Evolutionary conservation across 1,284 basidiomycete species (phyloP).

Genomic region (Agroathelia rolfsii): DNA sequence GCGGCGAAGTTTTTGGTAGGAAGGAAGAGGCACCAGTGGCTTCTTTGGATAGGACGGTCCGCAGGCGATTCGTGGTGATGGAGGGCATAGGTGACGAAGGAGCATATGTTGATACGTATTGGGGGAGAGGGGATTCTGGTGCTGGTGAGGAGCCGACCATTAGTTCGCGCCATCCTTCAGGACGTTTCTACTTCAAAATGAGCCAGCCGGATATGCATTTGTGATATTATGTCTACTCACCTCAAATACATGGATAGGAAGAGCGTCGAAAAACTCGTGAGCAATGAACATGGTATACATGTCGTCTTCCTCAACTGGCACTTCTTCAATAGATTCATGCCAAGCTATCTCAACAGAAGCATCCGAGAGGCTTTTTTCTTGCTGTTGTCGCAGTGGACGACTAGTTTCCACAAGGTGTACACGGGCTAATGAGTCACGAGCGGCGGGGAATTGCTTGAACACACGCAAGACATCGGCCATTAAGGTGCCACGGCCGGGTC

Average conservation of each 20-base stretch:
- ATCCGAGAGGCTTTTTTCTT: constrained; percentile 52
- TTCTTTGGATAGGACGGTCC: constrained; percentile 55
- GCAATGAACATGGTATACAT: constrained; percentile 90
- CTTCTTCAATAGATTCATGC: constrained; percentile 67
- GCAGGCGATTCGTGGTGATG: constrained; percentile 31
- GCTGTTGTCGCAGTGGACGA: constrained; percentile 77
- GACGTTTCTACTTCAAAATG: constrained; percentile 2
- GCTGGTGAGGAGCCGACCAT: constrained; percentile 45
- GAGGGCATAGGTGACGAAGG: constrained; percentile 11
- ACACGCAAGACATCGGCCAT: constrained; percentile 89
- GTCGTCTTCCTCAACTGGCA: constrained; percentile 40
- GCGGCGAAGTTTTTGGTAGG: constrained; percentile 58
- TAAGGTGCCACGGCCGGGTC: constrained; percentile 89
- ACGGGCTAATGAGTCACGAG: constrained; percentile 4
- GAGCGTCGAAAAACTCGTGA: constrained; percentile 97
- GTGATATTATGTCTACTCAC: constrained; percentile 29
- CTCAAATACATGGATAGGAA: constrained; percentile 88
- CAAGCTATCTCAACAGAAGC: constrained; percentile 50
- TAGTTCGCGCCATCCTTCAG: constrained; percentile 81
- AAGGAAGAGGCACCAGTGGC: constrained; percentile 60
- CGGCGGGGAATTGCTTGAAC: constrained; percentile 18
- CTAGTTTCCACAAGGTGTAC: constrained; percentile 23
- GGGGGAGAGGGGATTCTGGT: constrained; percentile 18
- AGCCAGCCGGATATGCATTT: too few relatives aligned
- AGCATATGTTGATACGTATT: constrained; percentile 9